Evolutionary conservation across 805 yeast genomes (phyloP), one percentile per base, ranked within the genome.

Genomic region (Lipomyces sp.): DNA sequence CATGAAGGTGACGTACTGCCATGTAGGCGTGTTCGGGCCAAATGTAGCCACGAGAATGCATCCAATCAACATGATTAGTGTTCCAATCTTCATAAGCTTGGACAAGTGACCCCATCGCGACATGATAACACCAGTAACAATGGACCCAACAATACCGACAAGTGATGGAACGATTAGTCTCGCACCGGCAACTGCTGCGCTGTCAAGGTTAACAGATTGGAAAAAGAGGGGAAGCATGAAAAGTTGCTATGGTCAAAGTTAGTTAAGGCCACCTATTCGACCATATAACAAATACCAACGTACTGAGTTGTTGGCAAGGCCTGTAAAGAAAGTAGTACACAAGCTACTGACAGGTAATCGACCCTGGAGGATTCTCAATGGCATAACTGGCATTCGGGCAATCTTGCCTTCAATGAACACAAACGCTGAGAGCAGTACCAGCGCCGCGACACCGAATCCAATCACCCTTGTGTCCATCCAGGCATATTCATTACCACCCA

Each of bases 171-270:
- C 79, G n/a, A 77, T 68, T 30, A 80, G 67, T 66, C 90, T 79
- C 33, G 81, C 72, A 4, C 92, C 92, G 53, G 85, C 84, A 65
- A 84, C 78, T 3, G 88, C 82, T 2, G 90, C 84, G 2, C 84
- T 73, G 54, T 84, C 76, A 7, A 81, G 82, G 69, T 82, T 74
- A 2, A 86, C 90, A 0, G 90, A 78, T 29, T 84, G 79, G 77
- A 84, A 87, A 73, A 81, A 89, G 24, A 91, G 81, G 1, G 97
- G 97, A 2, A 87, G 81, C 77, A 87, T 90, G 77, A 82, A 91
- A 64, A 90, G 75, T 69, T 82, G 81, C 1, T 90, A 80, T 73
- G 83, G 88, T n/a, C 6, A 1, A 24, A 10, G 32, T 53, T 54
- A 53, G 51, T 34, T 32, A 24, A 37, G 35, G 54, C 10, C 1